phyloP scores from a whole-genome alignment of 73 alveolate species.

The Uronychia setigera region DNA sequence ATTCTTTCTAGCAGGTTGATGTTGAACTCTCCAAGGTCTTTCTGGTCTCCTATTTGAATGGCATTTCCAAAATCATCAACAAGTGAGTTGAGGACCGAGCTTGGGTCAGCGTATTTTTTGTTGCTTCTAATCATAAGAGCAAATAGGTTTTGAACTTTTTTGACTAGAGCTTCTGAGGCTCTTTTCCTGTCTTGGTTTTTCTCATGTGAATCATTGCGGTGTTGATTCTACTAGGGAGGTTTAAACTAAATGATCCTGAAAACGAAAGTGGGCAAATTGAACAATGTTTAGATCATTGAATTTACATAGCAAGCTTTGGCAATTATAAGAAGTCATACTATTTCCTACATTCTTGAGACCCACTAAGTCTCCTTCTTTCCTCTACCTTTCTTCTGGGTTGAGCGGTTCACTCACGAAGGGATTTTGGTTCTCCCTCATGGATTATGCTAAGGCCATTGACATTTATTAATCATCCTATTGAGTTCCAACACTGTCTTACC shows the following conservation, averaged over 20 bases:
- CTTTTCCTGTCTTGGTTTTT: conserved; percentile 8
- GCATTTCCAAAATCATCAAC: conserved; percentile 81
- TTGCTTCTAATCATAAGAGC: conserved; percentile 65
- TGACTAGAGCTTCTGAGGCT: conserved; percentile 58
- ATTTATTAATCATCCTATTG: no score
- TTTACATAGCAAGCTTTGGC: conserved; percentile 84
- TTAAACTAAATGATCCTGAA: conserved; percentile 40
- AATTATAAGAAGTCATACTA: no score
- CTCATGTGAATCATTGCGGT: conserved; percentile 3
- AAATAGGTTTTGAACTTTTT: conserved; percentile 48
- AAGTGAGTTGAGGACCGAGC: conserved; percentile 65
- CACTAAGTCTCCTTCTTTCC: conserved; percentile 68
- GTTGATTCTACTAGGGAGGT: neutral
- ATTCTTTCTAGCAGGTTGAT: conserved; percentile 66
- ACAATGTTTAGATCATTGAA: conserved; percentile 70
- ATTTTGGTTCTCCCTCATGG: no score
- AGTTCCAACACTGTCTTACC: no score
- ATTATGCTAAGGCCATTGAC: no score
- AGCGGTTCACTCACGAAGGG: no score
- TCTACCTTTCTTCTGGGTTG: no score
- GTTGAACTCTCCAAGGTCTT: conserved; percentile 88
- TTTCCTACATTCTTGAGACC: conserved; percentile 88
- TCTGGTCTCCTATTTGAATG: conserved; percentile 76
- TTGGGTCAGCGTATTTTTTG: conserved; percentile 80
- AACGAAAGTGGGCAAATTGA: conserved; percentile 66